phyloP scores from a whole-genome alignment of 306 rosid species.

The Oxytropis ochrocephala region DNA sequence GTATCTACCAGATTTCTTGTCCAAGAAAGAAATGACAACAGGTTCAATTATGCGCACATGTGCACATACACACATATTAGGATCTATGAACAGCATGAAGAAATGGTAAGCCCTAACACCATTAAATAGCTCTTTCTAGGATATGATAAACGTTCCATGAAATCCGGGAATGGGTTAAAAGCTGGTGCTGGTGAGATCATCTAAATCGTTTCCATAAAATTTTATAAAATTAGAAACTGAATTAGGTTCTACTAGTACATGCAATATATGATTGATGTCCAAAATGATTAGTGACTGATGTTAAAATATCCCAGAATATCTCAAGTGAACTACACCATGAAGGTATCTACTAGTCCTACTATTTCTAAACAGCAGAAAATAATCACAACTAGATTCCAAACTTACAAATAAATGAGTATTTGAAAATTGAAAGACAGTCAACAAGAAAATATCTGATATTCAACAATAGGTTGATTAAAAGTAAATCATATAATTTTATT shows the following conservation, averaged over 20 bases:
- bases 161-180: not conserved
- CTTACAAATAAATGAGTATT: not conserved
- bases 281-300: not conserved
- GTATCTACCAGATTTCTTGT: not conserved
- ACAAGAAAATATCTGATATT: not conserved
- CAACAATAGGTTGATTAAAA: not conserved
- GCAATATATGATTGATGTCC: not conserved
- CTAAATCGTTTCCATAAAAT: not conserved
- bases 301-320: not conserved
- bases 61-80: not conserved
- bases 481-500: not conserved
- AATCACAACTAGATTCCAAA: not conserved
- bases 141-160: not conserved
- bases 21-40: slow-evolving; percentile 3
- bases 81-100: not conserved
- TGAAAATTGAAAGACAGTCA: not conserved
- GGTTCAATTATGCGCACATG: not conserved
- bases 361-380: not conserved
- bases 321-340: not conserved
- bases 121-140: not conserved
- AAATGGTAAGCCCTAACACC: not conserved
- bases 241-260: not conserved
- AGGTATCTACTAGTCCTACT: not conserved
- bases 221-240: not conserved
- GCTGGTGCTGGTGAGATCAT: not conserved